These are phyloP conservation scores for Geotrichum siamense DNA, from an alignment of 1,139 yeast species.

Conservation along the genomic window DNA sequence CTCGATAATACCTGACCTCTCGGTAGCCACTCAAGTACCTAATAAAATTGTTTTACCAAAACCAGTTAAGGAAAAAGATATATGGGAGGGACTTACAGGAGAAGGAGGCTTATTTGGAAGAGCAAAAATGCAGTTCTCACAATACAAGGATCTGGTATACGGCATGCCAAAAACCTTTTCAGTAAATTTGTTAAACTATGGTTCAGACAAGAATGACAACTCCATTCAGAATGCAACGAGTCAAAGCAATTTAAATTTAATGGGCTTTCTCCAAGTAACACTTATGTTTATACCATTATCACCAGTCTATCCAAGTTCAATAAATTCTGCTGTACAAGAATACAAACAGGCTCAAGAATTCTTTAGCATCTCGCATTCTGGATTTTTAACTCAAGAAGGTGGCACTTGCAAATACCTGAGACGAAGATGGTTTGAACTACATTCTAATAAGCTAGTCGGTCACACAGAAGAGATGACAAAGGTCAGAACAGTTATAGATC, in stretches of 20 bases:
- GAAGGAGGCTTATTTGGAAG: conserved; percentile 84
- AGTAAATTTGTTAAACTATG: conserved; percentile 69
- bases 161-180: conserved; percentile 49
- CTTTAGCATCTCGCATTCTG: conserved; percentile 30
- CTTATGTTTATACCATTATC: conserved; percentile 66
- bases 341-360: conserved; percentile 24
- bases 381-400: conserved; percentile 69
- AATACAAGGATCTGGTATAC: conserved; percentile 51
- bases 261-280: conserved; percentile 62
- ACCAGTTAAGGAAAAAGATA: conserved; percentile 20
- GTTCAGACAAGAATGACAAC: conserved; percentile 55
- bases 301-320: conserved; percentile 42
- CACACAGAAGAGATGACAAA: conserved; percentile 54
- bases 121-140: conserved; percentile 56
- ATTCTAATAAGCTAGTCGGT: conserved; percentile 53
- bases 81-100: conserved; percentile 48
- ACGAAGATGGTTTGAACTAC: conserved; percentile 54
- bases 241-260: conserved; percentile 25
- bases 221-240: neutral
- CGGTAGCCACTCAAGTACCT: neutral
- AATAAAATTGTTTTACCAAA: conserved; percentile 6
- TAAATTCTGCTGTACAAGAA: conserved; percentile 27
- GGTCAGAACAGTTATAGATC: conserved; percentile 57
- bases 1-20: neutral
- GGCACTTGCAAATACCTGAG: conserved; percentile 68